Conservation (phyloP, 1,284 basidiomycete genomes). For the Ustilago trichophora region DNA sequence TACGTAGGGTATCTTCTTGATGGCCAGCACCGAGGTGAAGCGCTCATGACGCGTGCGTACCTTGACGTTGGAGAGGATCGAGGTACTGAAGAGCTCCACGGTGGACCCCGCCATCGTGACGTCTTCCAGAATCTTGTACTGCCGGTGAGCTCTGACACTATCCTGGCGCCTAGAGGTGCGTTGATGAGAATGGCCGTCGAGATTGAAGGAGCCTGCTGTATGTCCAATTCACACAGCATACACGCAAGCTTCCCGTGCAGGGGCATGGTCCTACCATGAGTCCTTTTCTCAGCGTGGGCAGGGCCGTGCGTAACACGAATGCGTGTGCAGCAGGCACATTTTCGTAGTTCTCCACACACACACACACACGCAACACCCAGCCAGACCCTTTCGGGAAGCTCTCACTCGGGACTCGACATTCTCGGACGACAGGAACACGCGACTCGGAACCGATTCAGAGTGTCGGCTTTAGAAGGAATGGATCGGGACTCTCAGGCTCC, state of each 20-base stretch:
- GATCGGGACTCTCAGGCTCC: conserved; percentile 13
- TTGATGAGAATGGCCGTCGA: too few relatives aligned
- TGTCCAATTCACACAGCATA: background rate
- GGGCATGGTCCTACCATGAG: conserved; percentile 6
- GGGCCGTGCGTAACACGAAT: conserved; percentile 19
- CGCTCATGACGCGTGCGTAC: conserved; percentile 62
- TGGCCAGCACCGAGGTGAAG: conserved; percentile 55
- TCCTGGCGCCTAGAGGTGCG: too few relatives aligned
- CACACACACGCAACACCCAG: background rate
- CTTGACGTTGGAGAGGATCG: conserved; percentile 63
- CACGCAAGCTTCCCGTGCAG: too few relatives aligned
- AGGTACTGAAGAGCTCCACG: conserved; percentile 66
- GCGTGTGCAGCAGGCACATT: too few relatives aligned
- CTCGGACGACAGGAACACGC: conserved; percentile 20
- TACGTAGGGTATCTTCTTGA: conserved; percentile 63
- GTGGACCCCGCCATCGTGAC: conserved; percentile 33
- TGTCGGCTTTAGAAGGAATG: conserved; percentile 9
- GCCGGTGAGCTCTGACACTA: too few relatives aligned
- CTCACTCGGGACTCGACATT: conserved; percentile 14
- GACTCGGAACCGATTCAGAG: conserved; percentile 16
- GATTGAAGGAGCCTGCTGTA: too few relatives aligned
- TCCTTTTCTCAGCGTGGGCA: conserved; percentile 2
- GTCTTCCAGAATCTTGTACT: background rate
- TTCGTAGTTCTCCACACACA: background rate
- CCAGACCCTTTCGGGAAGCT: conserved; percentile 13